Percentiles rank a stretch among this genome's conserved stretches.
Evolutionary conservation across 352 stramenopile species (phyloP).

Genomic region (Globisporangium sylvaticum): DNA sequence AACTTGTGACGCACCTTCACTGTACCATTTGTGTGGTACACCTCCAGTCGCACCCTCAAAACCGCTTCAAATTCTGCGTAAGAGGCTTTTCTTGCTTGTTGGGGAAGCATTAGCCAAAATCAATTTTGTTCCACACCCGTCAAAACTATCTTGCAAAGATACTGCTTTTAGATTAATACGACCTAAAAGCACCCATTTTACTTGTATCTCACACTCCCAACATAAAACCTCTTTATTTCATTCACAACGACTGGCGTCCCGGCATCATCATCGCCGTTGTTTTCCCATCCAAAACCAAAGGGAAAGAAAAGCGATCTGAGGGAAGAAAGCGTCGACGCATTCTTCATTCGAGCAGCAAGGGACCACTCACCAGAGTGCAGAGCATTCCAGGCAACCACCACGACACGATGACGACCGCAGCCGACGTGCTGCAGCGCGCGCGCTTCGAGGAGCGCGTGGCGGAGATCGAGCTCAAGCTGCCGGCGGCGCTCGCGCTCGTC

Average conservation of each 20-base stretch:
- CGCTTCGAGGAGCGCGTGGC: conserved; percentile 53
- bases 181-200: neutral
- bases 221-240: no score
- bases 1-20: neutral
- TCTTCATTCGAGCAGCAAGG: neutral
- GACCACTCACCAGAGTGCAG: neutral
- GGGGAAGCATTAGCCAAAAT: no score
- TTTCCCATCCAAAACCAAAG: neutral
- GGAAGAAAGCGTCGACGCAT: neutral
- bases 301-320: neutral
- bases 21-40: neutral
- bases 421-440: conserved; percentile 53
- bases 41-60: neutral
- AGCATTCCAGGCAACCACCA: neutral
- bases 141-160: no score
- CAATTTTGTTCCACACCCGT: no score
- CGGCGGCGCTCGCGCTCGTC: conserved; percentile 33
- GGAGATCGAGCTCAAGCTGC: conserved; percentile 46
- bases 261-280: neutral
- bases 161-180: neutral
- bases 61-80: neutral
- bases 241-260: neutral
- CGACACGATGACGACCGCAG: conserved; percentile 26
- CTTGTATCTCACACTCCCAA: neutral
- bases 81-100: neutral